Base-by-base conservation (phyloP, 164 flowering plant genomes). In the Tinospora cordifolia region DNA sequence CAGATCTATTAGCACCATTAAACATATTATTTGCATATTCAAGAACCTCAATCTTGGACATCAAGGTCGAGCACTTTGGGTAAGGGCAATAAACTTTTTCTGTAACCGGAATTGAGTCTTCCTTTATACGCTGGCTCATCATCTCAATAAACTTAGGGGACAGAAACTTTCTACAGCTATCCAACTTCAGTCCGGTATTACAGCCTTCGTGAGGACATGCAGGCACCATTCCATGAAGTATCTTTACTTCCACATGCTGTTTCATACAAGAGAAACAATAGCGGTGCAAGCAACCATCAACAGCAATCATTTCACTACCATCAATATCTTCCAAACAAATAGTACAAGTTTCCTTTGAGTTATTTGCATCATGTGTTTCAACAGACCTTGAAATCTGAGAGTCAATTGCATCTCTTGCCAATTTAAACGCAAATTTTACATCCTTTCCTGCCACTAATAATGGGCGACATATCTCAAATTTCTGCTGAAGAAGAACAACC, bases 61-160 rank as follows among this genome's bases (percentile, higher is more conserved):
- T 91, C 73, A 93, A 79, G 8, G 86, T 84, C 0, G 96, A 93
- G 72, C 98, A 93, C 72, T 75, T 87, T 1, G 94, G 96, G 74
- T 82, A 81, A 22, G 98, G 97, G 76, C 98, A 91, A 66, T 93
- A 93, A 60, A 93, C 75, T 79, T 81, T 90, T 67, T 91, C 93
- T 1, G 81, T 41, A 8, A 75, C 85, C 58, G 93, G 90, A 79
- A 91, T 83, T 21, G 90, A 78, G 54, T 87, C 86, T 78, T 93
- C 98, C 71, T 77, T 81, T 11, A 78, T 69, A 1, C 83, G 87
- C 66, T 82, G 88, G 12, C 57, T 78, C 88, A 88, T 82, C 15
- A 77, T 84, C 34, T 87, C 87, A 60, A 80, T 46, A 27, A 83
- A 63, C 69, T 86, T 83, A 25, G 93, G 84, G 6, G 87, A 69